These are phyloP conservation scores for Zymoseptoria crescenta DNA, from an alignment of 2,329 filamentous ascomycete species.

Conservation along the genomic window DNA sequence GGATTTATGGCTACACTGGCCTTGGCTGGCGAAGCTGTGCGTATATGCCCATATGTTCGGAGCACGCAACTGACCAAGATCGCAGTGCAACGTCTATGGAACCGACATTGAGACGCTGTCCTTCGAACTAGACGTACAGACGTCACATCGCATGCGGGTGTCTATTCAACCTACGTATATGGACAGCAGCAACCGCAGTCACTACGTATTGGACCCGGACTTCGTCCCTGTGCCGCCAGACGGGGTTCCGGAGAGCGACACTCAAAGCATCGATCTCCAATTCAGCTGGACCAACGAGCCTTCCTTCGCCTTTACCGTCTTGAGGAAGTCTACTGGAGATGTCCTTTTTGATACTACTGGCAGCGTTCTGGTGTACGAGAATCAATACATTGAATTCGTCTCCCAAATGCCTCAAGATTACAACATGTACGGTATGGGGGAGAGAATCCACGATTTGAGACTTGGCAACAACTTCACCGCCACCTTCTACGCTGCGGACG, in stretches of 20 bases:
- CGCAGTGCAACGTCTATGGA: slow-evolving; percentile 65
- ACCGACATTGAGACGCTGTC: slow-evolving; percentile 61
- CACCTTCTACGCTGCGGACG: slow-evolving; percentile 61
- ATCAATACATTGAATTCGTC: slow-evolving; percentile 70
- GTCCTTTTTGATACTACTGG: slow-evolving; percentile 60
- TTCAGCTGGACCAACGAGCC: slow-evolving; percentile 51
- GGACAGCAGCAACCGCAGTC: slow-evolving; percentile 26
- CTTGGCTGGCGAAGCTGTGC: slow-evolving; percentile 43
- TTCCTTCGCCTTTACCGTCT: slow-evolving; percentile 50
- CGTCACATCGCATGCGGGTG: slow-evolving; percentile 58
- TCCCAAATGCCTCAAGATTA: slow-evolving; percentile 61
- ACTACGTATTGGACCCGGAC: slow-evolving; percentile 57
- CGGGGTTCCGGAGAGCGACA: slow-evolving; percentile 31
- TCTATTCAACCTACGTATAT: slow-evolving; percentile 62
- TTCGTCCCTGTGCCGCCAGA: slow-evolving; percentile 52
- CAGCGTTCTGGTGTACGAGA: slow-evolving; percentile 60
- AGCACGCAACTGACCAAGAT: neutral
- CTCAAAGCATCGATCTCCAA: slow-evolving; percentile 41
- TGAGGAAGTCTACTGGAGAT: slow-evolving; percentile 53
- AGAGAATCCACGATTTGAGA: slow-evolving; percentile 62
- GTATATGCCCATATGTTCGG: neutral
- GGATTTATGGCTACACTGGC: slow-evolving; percentile 47
- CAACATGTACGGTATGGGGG: slow-evolving; percentile 65
- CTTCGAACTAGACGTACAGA: slow-evolving; percentile 50
- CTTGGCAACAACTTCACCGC: slow-evolving; percentile 67